These are phyloP conservation scores for Aspergillus sclerotiicarbonarius DNA, from an alignment of 495 filamentous ascomycete species.

Conservation along the genomic window DNA sequence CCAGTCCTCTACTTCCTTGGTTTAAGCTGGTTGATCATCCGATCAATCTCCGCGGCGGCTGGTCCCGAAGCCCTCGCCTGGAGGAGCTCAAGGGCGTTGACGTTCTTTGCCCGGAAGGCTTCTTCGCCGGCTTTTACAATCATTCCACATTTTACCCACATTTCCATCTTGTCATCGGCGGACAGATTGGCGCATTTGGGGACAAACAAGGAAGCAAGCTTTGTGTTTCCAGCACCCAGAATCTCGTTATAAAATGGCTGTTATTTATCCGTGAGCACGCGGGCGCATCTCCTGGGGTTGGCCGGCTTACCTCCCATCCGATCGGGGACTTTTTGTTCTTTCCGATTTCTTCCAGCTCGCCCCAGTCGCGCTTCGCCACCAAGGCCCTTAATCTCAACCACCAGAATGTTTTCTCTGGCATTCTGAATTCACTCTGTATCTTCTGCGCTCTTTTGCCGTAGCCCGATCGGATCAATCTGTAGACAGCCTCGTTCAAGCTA, in stretches of 20 bases:
- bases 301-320: constrained; percentile 78
- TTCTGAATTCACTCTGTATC: constrained; percentile 86
- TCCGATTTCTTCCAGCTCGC: constrained; percentile 81
- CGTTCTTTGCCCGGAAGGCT: constrained; percentile 77
- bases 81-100: constrained; percentile 61
- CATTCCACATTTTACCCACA: constrained; percentile 97
- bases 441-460: constrained; percentile 79
- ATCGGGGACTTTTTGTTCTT: constrained; percentile 77
- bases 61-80: constrained; percentile 55
- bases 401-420: constrained; percentile 84
- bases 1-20: constrained; percentile 42
- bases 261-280: constrained; percentile 24
- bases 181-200: constrained; percentile 74
- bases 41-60: constrained; percentile 56
- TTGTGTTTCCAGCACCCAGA: constrained; percentile 84
- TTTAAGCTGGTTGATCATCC: constrained; percentile 57
- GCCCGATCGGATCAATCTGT: constrained; percentile 71
- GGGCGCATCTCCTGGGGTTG: not conserved
- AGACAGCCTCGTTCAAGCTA: constrained; percentile 85
- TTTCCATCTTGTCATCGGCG: constrained; percentile 70
- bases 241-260: constrained; percentile 91
- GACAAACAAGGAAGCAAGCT: constrained; percentile 78
- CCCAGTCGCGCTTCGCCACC: constrained; percentile 86
- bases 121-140: constrained; percentile 89
- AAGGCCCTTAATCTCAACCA: constrained; percentile 89